Evolutionary conservation across 805 yeast species (phyloP).

Genomic region (Tetrapisispora pingtungensis): DNA sequence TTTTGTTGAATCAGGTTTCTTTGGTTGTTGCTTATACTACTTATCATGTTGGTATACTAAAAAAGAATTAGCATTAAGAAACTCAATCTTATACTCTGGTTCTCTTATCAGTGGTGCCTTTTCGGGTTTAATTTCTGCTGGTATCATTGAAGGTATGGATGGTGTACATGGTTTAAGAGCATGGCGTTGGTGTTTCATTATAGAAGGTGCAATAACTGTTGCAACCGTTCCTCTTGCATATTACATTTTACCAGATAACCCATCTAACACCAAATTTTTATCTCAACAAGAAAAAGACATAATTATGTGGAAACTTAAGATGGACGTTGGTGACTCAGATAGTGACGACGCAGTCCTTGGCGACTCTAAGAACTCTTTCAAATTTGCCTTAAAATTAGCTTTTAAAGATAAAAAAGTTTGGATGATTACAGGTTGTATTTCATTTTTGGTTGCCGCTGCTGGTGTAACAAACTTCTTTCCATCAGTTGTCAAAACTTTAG

Average conservation of each 20-base stretch:
- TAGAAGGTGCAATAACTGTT: conserved; percentile 39
- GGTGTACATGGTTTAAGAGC: conserved; percentile 39
- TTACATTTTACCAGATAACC: conserved; percentile 34
- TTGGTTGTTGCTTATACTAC: conserved; percentile 39
- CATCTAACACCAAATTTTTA: conserved; percentile 32
- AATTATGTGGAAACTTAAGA: conserved; percentile 28
- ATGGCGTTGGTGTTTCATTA: conserved; percentile 42
- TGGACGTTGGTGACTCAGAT: conserved; percentile 29
- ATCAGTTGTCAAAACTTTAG: conserved; percentile 46
- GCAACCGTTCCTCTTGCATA: conserved; percentile 29
- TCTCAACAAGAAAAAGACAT: conserved; percentile 32
- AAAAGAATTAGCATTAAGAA: conserved; percentile 40
- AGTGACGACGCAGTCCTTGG: conserved; percentile 27
- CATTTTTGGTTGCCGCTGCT: conserved; percentile 44
- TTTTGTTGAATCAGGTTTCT: conserved; percentile 35
- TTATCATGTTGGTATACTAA: conserved; percentile 48
- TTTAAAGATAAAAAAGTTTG: conserved; percentile 24
- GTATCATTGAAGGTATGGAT: conserved; percentile 39
- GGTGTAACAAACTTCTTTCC: conserved; percentile 57
- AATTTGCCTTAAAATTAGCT: conserved; percentile 26
- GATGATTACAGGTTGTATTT: conserved; percentile 34
- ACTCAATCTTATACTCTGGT: conserved; percentile 42
- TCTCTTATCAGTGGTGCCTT: conserved; percentile 43
- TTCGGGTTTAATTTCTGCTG: conserved; percentile 46
- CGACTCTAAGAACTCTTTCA: conserved; percentile 20